Conservation (phyloP, 768 basidiomycete species). For the Mycena olivaceomarginata region DNA sequence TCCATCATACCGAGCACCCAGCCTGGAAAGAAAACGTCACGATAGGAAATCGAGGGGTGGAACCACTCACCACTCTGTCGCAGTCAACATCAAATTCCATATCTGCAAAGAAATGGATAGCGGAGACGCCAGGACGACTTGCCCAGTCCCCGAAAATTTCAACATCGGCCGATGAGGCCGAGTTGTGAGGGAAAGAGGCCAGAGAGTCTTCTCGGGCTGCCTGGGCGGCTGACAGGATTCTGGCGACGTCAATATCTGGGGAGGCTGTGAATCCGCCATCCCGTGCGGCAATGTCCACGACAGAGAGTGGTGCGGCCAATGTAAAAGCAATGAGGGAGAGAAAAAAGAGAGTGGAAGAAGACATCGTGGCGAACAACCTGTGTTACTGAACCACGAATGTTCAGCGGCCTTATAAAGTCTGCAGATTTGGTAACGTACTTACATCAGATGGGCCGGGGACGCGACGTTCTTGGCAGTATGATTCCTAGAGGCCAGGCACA, state of each 20-base stretch:
- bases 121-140: not conserved
- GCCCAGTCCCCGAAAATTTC: not conserved
- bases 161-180: not conserved
- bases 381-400: not conserved
- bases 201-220: not conserved
- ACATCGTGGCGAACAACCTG: not conserved
- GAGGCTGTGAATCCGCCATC: not conserved
- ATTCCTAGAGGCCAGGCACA: too few relatives aligned
- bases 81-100: constrained; percentile 26
- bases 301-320: not conserved
- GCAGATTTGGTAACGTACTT: not conserved
- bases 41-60: not conserved
- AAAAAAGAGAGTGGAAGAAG: not conserved
- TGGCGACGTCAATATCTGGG: not conserved
- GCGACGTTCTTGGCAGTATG: not conserved
- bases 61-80: constrained; percentile 3
- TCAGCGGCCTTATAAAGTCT: not conserved
- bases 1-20: not conserved
- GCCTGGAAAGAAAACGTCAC: not conserved
- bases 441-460: not conserved
- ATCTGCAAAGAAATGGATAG: not conserved
- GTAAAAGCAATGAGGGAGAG: not conserved
- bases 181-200: not conserved
- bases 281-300: not conserved
- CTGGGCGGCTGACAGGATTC: not conserved